Percentiles rank a stretch among this genome's conserved stretches.
Evolutionary conservation across 2,329 filamentous ascomycete species (phyloP).

Genomic region (Hypoxylon sp.): DNA sequence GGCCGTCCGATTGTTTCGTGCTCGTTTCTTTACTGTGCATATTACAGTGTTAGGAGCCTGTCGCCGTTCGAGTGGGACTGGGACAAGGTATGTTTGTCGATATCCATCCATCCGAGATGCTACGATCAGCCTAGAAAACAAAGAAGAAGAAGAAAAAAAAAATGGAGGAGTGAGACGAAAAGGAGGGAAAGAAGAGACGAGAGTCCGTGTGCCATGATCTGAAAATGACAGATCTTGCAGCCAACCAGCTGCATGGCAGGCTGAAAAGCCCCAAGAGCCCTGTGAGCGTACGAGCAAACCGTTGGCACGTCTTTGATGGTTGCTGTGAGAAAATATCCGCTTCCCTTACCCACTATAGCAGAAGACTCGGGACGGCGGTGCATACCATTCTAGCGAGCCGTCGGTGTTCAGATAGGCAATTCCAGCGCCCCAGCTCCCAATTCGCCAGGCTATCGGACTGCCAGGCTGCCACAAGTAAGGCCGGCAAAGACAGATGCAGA

Average conservation of each 20-base stretch:
- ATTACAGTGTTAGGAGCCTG: no score
- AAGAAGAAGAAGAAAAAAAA: no score
- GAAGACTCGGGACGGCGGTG: slow-evolving; percentile 8
- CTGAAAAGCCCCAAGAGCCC: slow-evolving; percentile 22
- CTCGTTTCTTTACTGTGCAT: slow-evolving; percentile 6
- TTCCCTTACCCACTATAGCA: slow-evolving; percentile 34
- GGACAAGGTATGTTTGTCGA: slow-evolving; percentile 14
- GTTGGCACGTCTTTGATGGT: slow-evolving; percentile 22
- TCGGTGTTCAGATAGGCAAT: slow-evolving; percentile 21
- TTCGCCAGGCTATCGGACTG: no score
- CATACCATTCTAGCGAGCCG: slow-evolving; percentile 8
- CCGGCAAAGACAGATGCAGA: slow-evolving; percentile 21
- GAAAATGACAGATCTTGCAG: slow-evolving; percentile 32
- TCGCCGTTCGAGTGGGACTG: slow-evolving; percentile 17
- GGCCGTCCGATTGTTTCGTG: slow-evolving; percentile 21
- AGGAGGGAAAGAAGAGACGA: no score
- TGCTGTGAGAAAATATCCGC: slow-evolving; percentile 19
- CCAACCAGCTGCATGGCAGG: slow-evolving; percentile 15
- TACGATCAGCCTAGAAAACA: background rate
- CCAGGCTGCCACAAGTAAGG: no score
- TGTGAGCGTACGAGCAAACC: slow-evolving; percentile 33
- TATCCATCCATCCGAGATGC: background rate
- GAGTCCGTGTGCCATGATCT: no score
- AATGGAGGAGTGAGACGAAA: no score
- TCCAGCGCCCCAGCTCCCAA: slow-evolving; percentile 7